Evolutionary conservation across 192 early-diverging fungal genomes (phyloP), one percentile per base, ranked within the genome.

Genomic region (Spinellus fusiger): DNA sequence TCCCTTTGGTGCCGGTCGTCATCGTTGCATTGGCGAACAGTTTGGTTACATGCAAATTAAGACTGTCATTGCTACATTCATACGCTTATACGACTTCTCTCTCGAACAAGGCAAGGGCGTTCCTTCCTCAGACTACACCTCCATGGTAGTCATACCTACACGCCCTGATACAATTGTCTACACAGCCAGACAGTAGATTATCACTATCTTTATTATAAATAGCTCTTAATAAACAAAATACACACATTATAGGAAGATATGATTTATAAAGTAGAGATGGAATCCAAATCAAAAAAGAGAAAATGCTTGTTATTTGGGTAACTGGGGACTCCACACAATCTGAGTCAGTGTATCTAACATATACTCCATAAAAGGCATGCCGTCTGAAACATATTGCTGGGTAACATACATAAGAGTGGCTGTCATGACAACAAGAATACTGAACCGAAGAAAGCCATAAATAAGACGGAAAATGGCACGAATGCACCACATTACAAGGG

Each of bases 21-120:
- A 99, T 83, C 84, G 96, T 56, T 99, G 96, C 79, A 99, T 99
- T 76, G 96, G 96, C 57, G 96, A 99, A 73, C 78, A 84, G 49
- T 99, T 99, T 78, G 94, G 92, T 4, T 96, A 91, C 66, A 58
- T 96, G 32, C 96, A 99, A 77, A 87, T 98, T 79, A 96, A 96
- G 85, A 88, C 93, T 26, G 86, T 99, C 31, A 75, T 99, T 57
- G 76, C 90, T 40, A 82, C 83, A 22, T 81, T 97, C 54, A 67
- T 99, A 25, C 71, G 92, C 13, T 83, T 85, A 59, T 94, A 91
- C 71, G 84, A 88, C 61, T 71, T 92, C 59, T 65, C 77, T 51
- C 72, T 95, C 34, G 59, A 64, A 49, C 66, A 75, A n/a, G 80
- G 81, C 68, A 71, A 82, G 26, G 81, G 82, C 37, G 86, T 96